These are phyloP conservation scores for Gossypium anomalum DNA, from an alignment of 345 rosid genomes.

Conservation along the genomic window DNA sequence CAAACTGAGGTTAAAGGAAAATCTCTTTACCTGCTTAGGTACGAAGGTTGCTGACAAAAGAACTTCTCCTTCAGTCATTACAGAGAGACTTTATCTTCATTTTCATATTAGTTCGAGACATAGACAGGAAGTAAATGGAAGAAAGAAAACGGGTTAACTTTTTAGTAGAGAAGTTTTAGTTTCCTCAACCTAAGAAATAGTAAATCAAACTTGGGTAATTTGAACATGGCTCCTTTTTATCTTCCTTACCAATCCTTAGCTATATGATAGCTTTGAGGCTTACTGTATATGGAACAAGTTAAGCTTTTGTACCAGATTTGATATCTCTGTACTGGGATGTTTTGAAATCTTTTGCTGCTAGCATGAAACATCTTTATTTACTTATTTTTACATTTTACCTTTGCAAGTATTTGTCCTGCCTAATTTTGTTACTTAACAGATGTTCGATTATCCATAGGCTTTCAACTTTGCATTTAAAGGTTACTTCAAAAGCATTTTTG, in stretches of 20 bases:
- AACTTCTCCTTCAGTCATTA: background rate
- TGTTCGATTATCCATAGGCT: slow-evolving; percentile 70
- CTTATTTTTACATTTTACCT: background rate
- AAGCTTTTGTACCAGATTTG: background rate
- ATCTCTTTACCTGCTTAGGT: background rate
- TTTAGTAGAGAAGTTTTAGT: background rate
- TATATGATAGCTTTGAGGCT: background rate
- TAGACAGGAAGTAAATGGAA: background rate
- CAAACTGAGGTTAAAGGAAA: background rate
- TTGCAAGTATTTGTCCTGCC: slow-evolving; percentile 9
- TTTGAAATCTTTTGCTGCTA: background rate
- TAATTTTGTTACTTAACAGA: slow-evolving; percentile 50
- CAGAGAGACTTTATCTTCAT: background rate
- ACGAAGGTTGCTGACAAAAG: background rate
- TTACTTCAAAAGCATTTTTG: slow-evolving; percentile 74
- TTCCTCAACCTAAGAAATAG: background rate
- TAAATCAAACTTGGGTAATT: background rate
- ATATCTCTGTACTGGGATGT: background rate
- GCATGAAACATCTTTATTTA: background rate
- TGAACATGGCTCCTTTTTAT: background rate
- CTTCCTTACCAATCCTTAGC: background rate
- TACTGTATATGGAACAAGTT: background rate
- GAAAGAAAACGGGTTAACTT: background rate
- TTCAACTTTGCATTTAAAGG: slow-evolving; percentile 97
- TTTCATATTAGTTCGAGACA: background rate